Base-by-base conservation (phyloP, 2,329 filamentous ascomycete genomes). In the Colletotrichum eleusines region DNA sequence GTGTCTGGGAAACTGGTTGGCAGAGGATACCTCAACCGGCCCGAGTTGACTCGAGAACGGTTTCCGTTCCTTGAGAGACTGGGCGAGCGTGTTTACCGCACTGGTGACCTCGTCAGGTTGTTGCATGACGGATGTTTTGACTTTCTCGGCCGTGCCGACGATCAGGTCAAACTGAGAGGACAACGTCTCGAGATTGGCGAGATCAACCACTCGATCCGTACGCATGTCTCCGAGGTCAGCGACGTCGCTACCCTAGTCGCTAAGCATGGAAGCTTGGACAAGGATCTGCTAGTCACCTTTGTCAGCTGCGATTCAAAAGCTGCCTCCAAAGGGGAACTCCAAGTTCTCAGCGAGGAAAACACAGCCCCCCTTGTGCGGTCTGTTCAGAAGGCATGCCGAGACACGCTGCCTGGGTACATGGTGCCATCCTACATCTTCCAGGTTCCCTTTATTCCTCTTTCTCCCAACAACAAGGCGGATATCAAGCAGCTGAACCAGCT, bases 181-280 rank as follows among this genome's bases (percentile, higher is more conserved):
- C 95, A 98, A 78, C 87, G 95, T 18, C 86, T 98, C 0, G 95
- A 98, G 76, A 92, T 97, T 71, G 93, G 92, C 1, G 95, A 98
- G 81, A 97, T 98, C 79, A 96, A 97, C 75, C 91, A 95, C 59
- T 89, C 92, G 11, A 94, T 97, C 75, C 90, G 89, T 57, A 84
- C 87, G 26, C 87, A 88, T 0, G 85, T 89, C 0, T 73, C 79
- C 0, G 82, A 82, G 0, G 81, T 96, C 11, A 83, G 87, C 18
- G 93, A 97, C 74, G 90, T 93, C 0, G 90, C 90, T 3, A 97
- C 94, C 0, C 82, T 97, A 18, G 93, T 98, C 1, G 80, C 84
- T 4, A 92, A 91, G 69, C 91, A 94, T 75, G 85, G 83, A 0
- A 88, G 87, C 7, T 91, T 93, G 71, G 89, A 91, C n/a, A 94